These are phyloP conservation scores for Pseudogymnoascus sp. DNA, from an alignment of 2,329 filamentous ascomycete species.

Conservation along the genomic window DNA sequence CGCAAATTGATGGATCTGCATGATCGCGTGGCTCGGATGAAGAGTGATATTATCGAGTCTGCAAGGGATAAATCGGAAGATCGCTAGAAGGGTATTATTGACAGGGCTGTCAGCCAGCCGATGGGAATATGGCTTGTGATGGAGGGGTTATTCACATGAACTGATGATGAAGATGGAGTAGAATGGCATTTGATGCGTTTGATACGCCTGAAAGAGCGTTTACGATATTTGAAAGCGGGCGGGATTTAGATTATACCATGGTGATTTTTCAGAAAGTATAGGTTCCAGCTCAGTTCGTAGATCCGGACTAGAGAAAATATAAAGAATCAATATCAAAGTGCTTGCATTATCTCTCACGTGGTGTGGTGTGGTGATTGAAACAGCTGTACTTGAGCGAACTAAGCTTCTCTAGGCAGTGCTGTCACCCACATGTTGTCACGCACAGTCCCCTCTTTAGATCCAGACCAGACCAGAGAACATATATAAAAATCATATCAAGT, in stretches of 20 bases:
- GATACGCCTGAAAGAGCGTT: neutral
- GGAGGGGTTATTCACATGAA: neutral
- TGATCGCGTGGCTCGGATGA: conserved; percentile 47
- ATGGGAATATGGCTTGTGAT: neutral
- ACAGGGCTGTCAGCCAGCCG: neutral
- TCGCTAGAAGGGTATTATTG: neutral
- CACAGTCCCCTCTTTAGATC: neutral
- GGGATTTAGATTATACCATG: neutral
- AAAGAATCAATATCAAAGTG: neutral
- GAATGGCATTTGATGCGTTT: neutral
- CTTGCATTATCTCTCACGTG: neutral
- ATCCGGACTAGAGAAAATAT: neutral
- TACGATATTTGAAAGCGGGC: neutral
- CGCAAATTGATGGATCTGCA: conserved; percentile 47
- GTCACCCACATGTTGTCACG: no score
- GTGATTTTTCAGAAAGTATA: neutral
- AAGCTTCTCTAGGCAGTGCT: no score
- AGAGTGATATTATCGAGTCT: conserved; percentile 42
- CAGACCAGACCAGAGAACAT: neutral
- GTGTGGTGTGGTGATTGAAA: neutral
- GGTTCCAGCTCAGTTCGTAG: neutral
- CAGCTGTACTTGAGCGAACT: no score
- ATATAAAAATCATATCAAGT: neutral
- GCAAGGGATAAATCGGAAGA: neutral
- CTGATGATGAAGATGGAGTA: neutral